These are phyloP conservation scores for Xerocomus brunneocitrinus DNA, from an alignment of 768 basidiomycete genomes.

Conservation along the genomic window DNA sequence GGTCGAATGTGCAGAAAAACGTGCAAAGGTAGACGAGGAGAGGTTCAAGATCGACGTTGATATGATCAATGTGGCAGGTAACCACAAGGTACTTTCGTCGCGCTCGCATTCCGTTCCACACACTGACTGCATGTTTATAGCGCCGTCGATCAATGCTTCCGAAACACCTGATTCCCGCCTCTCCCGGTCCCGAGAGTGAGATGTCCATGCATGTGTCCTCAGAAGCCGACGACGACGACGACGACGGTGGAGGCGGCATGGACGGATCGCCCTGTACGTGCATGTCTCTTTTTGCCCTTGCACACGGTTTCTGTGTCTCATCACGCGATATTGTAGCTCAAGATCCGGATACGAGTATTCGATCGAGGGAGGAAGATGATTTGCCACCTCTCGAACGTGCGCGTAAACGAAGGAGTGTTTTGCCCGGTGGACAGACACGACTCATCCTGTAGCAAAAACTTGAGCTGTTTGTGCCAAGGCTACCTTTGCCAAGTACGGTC, in stretches of 20 bases:
- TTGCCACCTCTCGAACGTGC: conserved; percentile 70
- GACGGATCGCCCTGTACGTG: conserved; percentile 23
- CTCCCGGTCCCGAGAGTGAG: conserved; percentile 14
- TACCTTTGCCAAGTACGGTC: too few species aligned
- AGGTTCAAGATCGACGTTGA: conserved; percentile 64
- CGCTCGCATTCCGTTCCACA: not conserved
- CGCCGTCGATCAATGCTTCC: conserved; percentile 74
- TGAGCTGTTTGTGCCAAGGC: not conserved
- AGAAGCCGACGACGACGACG: conserved; percentile 24
- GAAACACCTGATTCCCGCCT: conserved; percentile 43
- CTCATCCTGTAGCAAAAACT: conserved; percentile 14
- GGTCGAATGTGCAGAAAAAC: conserved; percentile 76
- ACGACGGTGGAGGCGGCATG: conserved; percentile 26
- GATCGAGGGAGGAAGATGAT: conserved; percentile 46
- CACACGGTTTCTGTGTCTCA: conserved; percentile 1
- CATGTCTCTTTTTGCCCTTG: not conserved
- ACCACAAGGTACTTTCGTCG: conserved; percentile 51
- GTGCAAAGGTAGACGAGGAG: conserved; percentile 57
- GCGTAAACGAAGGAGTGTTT: conserved; percentile 42
- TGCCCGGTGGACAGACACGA: conserved; percentile 30
- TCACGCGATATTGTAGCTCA: conserved; percentile 8
- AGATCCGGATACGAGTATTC: conserved; percentile 24
- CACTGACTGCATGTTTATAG: conserved; percentile 32
- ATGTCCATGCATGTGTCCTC: conserved; percentile 18
- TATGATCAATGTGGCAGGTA: conserved; percentile 51